Percentiles rank a stretch among this genome's conserved stretches.
phyloP scores from a whole-genome alignment of 345 rosid genomes.

The Psidium friedrichsthalianum region DNA sequence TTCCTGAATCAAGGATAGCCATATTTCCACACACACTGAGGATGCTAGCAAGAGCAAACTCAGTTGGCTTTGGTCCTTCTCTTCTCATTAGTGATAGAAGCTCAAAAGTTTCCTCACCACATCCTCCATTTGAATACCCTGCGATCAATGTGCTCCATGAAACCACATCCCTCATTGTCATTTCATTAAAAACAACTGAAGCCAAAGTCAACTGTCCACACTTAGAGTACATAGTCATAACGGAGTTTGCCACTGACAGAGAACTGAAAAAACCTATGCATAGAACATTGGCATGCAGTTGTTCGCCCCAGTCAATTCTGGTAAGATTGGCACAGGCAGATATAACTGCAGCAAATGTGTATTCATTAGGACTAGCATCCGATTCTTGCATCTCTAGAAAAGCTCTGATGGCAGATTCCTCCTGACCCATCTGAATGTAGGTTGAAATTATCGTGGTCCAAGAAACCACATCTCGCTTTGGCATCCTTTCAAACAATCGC shows the following conservation, averaged over 20 bases:
- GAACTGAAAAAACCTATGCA: constrained; percentile 32
- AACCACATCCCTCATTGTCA: constrained; percentile 52
- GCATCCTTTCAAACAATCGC: constrained; percentile 55
- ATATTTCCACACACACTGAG: constrained; percentile 71
- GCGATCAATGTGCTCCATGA: constrained; percentile 87
- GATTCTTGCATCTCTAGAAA: constrained; percentile 46
- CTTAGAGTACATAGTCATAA: constrained; percentile 66
- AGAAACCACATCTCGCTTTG: constrained; percentile 55
- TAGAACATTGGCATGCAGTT: constrained; percentile 60
- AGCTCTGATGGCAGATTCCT: constrained; percentile 40
- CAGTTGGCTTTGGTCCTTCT: constrained; percentile 63
- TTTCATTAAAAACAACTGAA: constrained; percentile 41
- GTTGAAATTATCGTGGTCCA: constrained; percentile 64
- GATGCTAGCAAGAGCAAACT: constrained; percentile 65
- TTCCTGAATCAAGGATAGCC: constrained; percentile 76
- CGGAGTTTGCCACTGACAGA: constrained; percentile 60
- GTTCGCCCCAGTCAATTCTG: constrained; percentile 66
- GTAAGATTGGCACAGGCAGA: constrained; percentile 53
- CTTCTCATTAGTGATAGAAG: constrained; percentile 72
- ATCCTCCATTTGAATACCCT: constrained; percentile 63
- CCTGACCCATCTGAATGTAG: constrained; percentile 44
- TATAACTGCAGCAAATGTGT: constrained; percentile 60
- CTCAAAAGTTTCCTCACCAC: constrained; percentile 52
- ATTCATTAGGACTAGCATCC: constrained; percentile 49
- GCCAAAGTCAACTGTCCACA: constrained; percentile 52